A percentile compares a stretch with the other conserved stretches of the same genome.
These are phyloP conservation scores for Sclerotinia sclerotiorum DNA, from an alignment of 2,329 filamentous ascomycete species.

Conservation along the genomic window DNA sequence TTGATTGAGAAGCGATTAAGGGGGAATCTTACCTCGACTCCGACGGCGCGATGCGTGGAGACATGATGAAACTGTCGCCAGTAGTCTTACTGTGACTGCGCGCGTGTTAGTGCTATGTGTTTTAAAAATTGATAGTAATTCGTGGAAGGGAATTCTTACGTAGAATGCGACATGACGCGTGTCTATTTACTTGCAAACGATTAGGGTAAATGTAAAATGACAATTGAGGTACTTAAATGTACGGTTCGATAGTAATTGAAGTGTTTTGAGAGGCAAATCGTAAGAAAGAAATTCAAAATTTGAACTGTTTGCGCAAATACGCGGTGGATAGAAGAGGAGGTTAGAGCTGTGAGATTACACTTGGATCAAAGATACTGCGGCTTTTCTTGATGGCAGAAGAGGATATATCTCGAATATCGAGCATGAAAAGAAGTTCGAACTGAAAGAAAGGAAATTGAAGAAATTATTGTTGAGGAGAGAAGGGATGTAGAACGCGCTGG, in stretches of 20 bases:
- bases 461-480: background rate
- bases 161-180: constrained; percentile 2
- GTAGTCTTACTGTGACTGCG: background rate
- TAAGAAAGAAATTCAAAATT: background rate
- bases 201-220: background rate
- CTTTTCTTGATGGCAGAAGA: background rate
- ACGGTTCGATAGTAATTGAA: background rate
- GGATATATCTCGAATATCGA: background rate
- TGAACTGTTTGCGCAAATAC: background rate
- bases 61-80: background rate
- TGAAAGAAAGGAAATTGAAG: background rate
- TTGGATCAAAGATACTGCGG: background rate
- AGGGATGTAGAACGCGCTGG: background rate
- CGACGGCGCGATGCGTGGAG: background rate
- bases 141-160: background rate
- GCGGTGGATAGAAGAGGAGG: background rate
- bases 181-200: background rate
- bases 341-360: background rate
- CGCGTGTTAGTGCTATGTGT: background rate
- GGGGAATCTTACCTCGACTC: background rate
- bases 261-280: background rate
- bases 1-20: background rate
- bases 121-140: background rate
- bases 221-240: background rate
- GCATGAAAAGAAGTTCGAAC: constrained; percentile 4